These are phyloP conservation scores for Naganishia onofrii DNA, from an alignment of 768 basidiomycete species.

Conservation along the genomic window DNA sequence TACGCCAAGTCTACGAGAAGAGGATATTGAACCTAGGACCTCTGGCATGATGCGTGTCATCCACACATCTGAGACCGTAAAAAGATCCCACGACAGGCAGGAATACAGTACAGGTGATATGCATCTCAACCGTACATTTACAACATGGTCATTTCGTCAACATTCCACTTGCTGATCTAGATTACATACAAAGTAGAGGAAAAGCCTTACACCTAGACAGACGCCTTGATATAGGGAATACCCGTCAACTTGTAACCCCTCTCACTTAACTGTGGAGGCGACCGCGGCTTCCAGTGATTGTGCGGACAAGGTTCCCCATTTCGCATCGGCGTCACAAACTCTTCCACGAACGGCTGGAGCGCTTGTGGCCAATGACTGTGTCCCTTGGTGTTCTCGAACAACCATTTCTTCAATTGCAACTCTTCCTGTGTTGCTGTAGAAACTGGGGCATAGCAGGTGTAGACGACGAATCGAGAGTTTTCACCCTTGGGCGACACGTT, in stretches of 20 bases:
- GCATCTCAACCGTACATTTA: not conserved
- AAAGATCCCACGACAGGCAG: not conserved
- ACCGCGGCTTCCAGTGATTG: constrained; percentile 27
- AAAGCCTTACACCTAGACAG: not conserved
- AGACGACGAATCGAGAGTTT: constrained; percentile 40
- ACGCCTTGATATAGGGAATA: constrained; percentile 26
- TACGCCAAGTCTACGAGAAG: no score
- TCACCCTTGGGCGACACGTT: constrained; percentile 36
- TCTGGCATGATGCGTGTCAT: no score
- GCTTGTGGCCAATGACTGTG: constrained; percentile 34
- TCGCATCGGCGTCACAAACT: constrained; percentile 17
- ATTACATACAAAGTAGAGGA: not conserved
- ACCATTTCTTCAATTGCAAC: constrained; percentile 21
- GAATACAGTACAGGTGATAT: not conserved
- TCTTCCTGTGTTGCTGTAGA: constrained; percentile 38
- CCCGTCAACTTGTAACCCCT: constrained; percentile 28
- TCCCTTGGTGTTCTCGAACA: constrained; percentile 33
- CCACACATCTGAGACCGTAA: no score
- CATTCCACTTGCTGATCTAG: not conserved
- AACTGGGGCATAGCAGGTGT: constrained; percentile 42
- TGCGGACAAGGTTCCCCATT: constrained; percentile 23
- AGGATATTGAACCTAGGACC: no score
- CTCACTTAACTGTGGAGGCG: constrained; percentile 28
- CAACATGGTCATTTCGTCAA: not conserved
- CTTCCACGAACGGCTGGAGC: constrained; percentile 12